Base-by-base conservation (phyloP, 495 filamentous ascomycete genomes). In the Amphirosellinia nigrospora region DNA sequence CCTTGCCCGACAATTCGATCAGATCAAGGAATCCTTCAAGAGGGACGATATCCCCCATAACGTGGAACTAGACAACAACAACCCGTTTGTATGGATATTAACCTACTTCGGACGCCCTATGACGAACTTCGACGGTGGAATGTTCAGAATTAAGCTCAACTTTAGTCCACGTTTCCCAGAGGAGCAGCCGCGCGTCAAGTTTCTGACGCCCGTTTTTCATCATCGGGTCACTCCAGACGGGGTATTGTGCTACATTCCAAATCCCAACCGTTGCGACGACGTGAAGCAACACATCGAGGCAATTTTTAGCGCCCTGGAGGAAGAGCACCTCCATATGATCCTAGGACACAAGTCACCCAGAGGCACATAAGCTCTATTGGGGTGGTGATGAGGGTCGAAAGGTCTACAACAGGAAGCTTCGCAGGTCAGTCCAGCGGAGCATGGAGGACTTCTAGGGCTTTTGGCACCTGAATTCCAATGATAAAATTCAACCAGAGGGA, bases 21-120 rank as follows among this genome's bases (percentile, higher is more conserved):
- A 97, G 77, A 90, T 94, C 38, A 88, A 90, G 11, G 90, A 93
- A 72, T 85, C 86, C 6, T 90, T 92, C 78, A 91, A 90, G 74
- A 84, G 85, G 15, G 86, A 90, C 63, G 89, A 91, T 39, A 85
- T 87, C 26, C 89, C 91, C 2, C 81, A 96, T 32, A 90, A 92
- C 73, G 78, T 98, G 59, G 88, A 90, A 58, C 82, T 99, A 11
- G 87, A 89, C 8, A 87, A 86, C 69, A 85, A 84, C n/a, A 94
- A 93, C 71, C 91, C 91, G 1, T 93, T 90, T 48, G 80, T 87
- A 45, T 90, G 88, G 88, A 63, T 80, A 7, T 69, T 90, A 62
- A 94, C 92, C 0, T 94, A 97, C 78, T 96, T 97, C 75, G 96
- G 96, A 43, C 88, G 91, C 60, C 93, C 95, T 2, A 96, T 96